A percentile compares a stretch with the other conserved stretches of the same genome.
Evolutionary conservation across 78 protist species (phyloP).

Genomic region (Pigoraptor vietnamica): DNA sequence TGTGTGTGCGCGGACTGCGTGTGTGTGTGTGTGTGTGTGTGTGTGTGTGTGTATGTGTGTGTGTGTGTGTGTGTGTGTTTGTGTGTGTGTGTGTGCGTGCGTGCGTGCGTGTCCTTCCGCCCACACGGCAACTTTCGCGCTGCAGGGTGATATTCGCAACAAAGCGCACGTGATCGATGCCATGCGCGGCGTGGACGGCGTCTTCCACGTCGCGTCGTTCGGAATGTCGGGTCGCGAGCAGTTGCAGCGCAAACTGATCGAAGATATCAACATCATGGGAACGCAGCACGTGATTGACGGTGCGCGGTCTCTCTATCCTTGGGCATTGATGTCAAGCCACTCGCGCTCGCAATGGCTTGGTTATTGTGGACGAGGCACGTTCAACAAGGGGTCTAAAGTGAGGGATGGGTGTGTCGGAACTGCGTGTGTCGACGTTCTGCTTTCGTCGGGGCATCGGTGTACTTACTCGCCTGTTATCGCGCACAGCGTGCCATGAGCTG

Average conservation of each 20-base stretch:
- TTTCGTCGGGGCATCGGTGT: too few species aligned
- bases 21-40: too few species aligned
- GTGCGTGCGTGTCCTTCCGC: neutral
- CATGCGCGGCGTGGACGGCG: slow-evolving; percentile 32
- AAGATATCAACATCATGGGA: slow-evolving; percentile 45
- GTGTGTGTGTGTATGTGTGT: too few species aligned
- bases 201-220: slow-evolving; percentile 53
- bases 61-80: too few species aligned
- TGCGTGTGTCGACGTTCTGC: too few species aligned
- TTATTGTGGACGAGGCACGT: too few species aligned
- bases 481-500: slow-evolving; percentile 11
- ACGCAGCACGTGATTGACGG: slow-evolving; percentile 39
- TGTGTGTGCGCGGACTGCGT: neutral
- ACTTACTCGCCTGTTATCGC: neutral
- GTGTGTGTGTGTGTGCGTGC: too few species aligned
- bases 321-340: too few species aligned
- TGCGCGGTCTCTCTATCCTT: too few species aligned
- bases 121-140: neutral
- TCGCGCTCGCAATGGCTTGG: too few species aligned
- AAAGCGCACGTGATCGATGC: neutral
- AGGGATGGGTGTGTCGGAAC: too few species aligned
- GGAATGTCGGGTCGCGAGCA: slow-evolving; percentile 33
- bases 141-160: neutral
- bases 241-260: slow-evolving; percentile 14
- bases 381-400: too few species aligned